Base-by-base conservation (phyloP, 305 asterid species). In the Solanum hybrid region DNA sequence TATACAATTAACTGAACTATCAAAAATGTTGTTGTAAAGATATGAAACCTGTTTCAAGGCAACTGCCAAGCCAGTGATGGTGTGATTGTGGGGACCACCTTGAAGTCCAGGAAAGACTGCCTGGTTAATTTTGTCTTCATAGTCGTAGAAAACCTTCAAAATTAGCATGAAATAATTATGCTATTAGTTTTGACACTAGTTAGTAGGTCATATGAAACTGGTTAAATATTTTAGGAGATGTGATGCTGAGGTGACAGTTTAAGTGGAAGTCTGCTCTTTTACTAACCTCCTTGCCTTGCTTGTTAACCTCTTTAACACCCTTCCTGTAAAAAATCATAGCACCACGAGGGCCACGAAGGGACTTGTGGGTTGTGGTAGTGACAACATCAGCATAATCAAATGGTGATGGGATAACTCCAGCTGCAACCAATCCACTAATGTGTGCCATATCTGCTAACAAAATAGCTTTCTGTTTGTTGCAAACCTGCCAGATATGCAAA, bases 41-140 rank as follows among this genome's bases (percentile, higher is more conserved):
- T 66, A 51, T 60, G 91, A 24, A 77, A 97, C 99, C 98, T 97
- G 98, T 90, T 97, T 97, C 89, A 97, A 86, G 26, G 99, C 99
- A 88, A 96, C 98, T 40, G 99, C 99, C 93, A 97, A 91, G 75
- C 98, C 99, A 36, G 98, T 93, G 85, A 96, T 97, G 19, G 99
- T 97, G 95, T 97, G 99, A 90, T 97, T 96, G 94, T 97, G 99
- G 75, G 98, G 98, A 29, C 98, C 98, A 31, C 99, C 99, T 93
- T 97, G 99, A 91, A 97, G 98, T 89, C 99, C 99, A 34, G 99
- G 99, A 92, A 97, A 97, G 81, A 97, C 99, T 38, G 99, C 98
- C 94, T 96, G 98, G 86, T 97, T 97, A 93, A 97, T 97, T 91
- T 92, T 95, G 89, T 97, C 98, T 92, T 97, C 99, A 85, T 76